These are phyloP conservation scores for Diaporthe sp. DNA, from an alignment of 2,329 filamentous ascomycete species.

Conservation along the genomic window DNA sequence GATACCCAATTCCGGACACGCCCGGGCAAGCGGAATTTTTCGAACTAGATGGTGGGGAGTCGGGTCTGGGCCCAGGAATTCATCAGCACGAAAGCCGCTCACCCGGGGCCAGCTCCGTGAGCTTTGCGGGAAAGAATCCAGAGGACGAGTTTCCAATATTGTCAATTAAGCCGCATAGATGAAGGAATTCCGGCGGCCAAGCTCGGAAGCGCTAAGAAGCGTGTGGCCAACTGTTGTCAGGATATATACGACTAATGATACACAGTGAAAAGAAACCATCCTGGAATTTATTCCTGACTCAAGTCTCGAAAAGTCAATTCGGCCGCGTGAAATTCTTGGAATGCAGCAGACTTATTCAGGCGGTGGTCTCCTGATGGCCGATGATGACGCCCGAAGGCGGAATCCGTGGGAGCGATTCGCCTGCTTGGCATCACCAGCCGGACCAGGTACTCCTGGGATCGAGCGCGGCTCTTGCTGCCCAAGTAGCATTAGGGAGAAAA, in stretches of 20 bases:
- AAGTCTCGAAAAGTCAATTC: not conserved
- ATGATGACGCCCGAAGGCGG: conserved; percentile 1
- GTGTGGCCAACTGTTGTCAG: not conserved
- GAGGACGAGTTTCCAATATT: conserved; percentile 29
- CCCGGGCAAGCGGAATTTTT: conserved; percentile 17
- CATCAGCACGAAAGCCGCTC: not conserved
- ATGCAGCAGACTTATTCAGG: conserved; percentile 19
- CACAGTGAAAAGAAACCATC: conserved; percentile 8
- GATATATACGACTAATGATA: conserved; percentile 25
- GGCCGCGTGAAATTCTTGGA: not conserved
- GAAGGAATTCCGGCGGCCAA: not conserved
- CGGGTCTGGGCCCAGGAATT: not conserved
- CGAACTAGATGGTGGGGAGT: conserved; percentile 32
- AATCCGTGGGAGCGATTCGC: conserved; percentile 25
- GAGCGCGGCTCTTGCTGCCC: conserved; percentile 30
- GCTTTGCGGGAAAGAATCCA: not conserved
- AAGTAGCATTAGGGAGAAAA: conserved; percentile 30
- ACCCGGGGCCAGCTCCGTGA: conserved; percentile 1
- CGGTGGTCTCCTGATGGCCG: not conserved
- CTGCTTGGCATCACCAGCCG: conserved; percentile 18
- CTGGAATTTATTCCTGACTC: not conserved
- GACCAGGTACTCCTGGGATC: conserved; percentile 22
- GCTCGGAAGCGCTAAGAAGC: not conserved
- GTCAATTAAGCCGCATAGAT: conserved; percentile 14
- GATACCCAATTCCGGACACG: conserved; percentile 10